Percentiles rank a stretch among this genome's conserved stretches.
Conservation (phyloP, 2,329 filamentous ascomycete genomes). For the Pestalotiopsis sp. region DNA sequence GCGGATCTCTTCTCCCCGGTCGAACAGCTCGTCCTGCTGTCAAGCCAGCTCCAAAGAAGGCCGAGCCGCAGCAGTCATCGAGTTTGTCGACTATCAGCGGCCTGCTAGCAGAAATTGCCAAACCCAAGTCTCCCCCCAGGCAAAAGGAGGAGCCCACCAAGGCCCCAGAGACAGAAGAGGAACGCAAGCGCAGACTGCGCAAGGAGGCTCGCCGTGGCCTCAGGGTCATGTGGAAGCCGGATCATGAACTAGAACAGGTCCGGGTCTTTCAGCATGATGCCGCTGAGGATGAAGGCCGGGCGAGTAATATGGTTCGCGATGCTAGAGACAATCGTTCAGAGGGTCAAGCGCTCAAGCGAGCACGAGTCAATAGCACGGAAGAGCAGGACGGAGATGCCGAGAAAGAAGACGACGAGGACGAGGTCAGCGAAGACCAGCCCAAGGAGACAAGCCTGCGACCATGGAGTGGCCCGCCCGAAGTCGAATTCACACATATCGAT, state of each 20-base stretch:
- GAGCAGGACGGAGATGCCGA: constrained; percentile 42
- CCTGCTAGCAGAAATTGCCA: constrained; percentile 52
- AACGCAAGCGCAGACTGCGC: constrained; percentile 67
- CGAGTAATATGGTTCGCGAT: constrained; percentile 70
- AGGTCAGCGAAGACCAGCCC: constrained; percentile 59
- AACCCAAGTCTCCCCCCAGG: constrained; percentile 53
- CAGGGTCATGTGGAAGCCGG: constrained; percentile 72
- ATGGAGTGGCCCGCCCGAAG: constrained; percentile 50
- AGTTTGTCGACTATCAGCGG: constrained; percentile 54
- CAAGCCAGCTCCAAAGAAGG: constrained; percentile 45
- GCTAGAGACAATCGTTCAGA: constrained; percentile 74
- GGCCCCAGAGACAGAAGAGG: constrained; percentile 66
- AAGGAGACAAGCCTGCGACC: constrained; percentile 56
- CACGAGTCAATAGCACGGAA: neutral
- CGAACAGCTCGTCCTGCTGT: constrained; percentile 44
- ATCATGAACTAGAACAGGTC: constrained; percentile 66
- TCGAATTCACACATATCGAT: constrained; percentile 51
- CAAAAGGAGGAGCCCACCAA: constrained; percentile 45
- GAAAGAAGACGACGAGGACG: constrained; percentile 55
- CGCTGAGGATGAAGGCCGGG: constrained; percentile 69
- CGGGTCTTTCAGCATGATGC: constrained; percentile 73
- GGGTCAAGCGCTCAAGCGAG: constrained; percentile 66
- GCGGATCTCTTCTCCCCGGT: constrained; percentile 44
- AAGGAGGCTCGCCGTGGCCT: constrained; percentile 74
- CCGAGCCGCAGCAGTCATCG: constrained; percentile 34